phyloP scores from a whole-genome alignment of 169 alveolate genomes.

The Plasmodium billcollinsi region DNA sequence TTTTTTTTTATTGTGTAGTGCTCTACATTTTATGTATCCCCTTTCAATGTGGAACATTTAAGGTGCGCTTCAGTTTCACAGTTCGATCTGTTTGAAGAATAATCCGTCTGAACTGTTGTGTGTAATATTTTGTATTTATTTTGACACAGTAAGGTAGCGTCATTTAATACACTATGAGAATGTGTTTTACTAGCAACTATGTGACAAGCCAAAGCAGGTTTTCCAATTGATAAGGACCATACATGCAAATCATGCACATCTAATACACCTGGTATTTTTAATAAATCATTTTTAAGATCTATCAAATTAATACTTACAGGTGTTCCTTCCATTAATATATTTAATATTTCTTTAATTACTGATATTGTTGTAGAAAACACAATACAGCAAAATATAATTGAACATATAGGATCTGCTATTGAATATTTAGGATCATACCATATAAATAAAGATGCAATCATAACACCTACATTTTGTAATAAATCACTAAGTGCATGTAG shows the following conservation, averaged over 20 bases:
- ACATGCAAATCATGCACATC: slow-evolving; percentile 97
- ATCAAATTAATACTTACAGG: slow-evolving; percentile 92
- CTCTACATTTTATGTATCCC: slow-evolving; percentile 7
- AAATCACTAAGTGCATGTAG: slow-evolving; percentile 96
- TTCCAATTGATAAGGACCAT: slow-evolving; percentile 96
- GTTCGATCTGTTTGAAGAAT: slow-evolving; percentile 81
- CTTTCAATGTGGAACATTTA: slow-evolving; percentile 81
- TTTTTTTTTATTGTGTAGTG: neutral
- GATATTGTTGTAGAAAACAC: slow-evolving; percentile 95
- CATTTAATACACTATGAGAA: slow-evolving; percentile 80
- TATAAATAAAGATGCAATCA: slow-evolving; percentile 93
- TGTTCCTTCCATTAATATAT: slow-evolving; percentile 96
- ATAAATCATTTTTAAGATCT: slow-evolving; percentile 87
- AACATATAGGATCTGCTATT: slow-evolving; percentile 97
- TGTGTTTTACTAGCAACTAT: slow-evolving; percentile 87
- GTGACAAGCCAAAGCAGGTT: slow-evolving; percentile 94
- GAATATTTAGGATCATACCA: slow-evolving; percentile 89
- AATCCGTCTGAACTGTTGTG: slow-evolving; percentile 92
- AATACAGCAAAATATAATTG: slow-evolving; percentile 93
- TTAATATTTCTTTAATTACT: slow-evolving; percentile 92
- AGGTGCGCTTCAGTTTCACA: slow-evolving; percentile 89
- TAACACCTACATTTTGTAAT: slow-evolving; percentile 94
- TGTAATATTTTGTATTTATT: slow-evolving; percentile 88
- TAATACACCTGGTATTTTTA: slow-evolving; percentile 90
- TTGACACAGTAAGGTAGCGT: slow-evolving; percentile 89